Percentiles rank a stretch among this genome's conserved stretches.
These are phyloP conservation scores for Podospora appendiculata DNA, from an alignment of 495 filamentous ascomycete genomes.

Conservation along the genomic window DNA sequence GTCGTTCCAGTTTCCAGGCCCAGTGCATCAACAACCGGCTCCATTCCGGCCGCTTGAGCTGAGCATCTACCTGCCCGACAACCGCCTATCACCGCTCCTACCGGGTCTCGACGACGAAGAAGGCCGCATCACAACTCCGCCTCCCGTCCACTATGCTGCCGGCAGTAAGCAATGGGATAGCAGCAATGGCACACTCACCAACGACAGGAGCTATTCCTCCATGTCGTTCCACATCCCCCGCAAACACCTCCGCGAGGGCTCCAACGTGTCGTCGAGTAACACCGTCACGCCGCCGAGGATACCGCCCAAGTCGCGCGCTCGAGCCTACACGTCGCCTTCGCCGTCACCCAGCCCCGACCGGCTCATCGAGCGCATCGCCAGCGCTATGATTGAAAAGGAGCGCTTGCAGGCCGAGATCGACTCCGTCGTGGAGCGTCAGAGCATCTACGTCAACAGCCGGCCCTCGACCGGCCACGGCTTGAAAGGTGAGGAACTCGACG, in stretches of 20 bases:
- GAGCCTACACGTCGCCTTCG: constrained; percentile 18
- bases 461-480: constrained; percentile 34
- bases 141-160: constrained; percentile 26
- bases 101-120: constrained; percentile 38
- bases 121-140: constrained; percentile 32
- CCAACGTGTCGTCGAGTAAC: constrained; percentile 12
- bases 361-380: constrained; percentile 44
- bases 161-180: constrained; percentile 24
- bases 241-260: constrained; percentile 28
- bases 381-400: constrained; percentile 44
- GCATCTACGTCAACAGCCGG: constrained; percentile 41
- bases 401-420: constrained; percentile 46
- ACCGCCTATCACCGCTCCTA: constrained; percentile 57
- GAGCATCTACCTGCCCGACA: constrained; percentile 60
- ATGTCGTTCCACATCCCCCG: constrained; percentile 45
- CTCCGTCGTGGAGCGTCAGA: constrained; percentile 44
- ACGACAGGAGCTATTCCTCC: constrained; percentile 38
- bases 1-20: constrained; percentile 34
- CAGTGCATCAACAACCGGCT: constrained; percentile 6
- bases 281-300: constrained; percentile 10
- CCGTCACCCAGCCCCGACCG: constrained; percentile 23
- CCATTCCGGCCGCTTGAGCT: constrained; percentile 67
- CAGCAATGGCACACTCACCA: constrained; percentile 24
- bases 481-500: constrained; percentile 1
- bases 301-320: constrained; percentile 22